phyloP scores from a whole-genome alignment of 2,329 filamentous ascomycete genomes.

The Alternaria infectoria region DNA sequence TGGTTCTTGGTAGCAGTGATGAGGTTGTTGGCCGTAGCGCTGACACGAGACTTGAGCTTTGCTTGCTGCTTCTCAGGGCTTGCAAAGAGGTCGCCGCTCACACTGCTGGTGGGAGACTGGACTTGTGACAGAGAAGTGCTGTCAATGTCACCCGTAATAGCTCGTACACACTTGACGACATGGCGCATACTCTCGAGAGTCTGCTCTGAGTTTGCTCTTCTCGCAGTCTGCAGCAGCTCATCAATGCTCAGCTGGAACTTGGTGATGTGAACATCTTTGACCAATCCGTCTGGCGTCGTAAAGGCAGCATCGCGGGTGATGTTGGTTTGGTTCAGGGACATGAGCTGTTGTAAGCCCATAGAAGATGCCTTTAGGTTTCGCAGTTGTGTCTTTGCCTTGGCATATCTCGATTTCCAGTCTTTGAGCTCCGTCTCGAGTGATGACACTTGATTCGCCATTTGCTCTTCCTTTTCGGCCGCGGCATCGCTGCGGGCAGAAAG shows the following conservation, averaged over 20 bases:
- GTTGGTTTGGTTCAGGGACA: slow-evolving; percentile 65
- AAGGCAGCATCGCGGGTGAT: slow-evolving; percentile 71
- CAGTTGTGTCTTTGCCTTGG: slow-evolving; percentile 84
- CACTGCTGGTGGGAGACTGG: slow-evolving; percentile 45
- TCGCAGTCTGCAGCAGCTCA: slow-evolving; percentile 80
- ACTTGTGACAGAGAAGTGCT: slow-evolving; percentile 56
- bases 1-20: slow-evolving; percentile 96
- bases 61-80: slow-evolving; percentile 60
- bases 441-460: slow-evolving; percentile 75
- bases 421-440: slow-evolving; percentile 81
- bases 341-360: slow-evolving; percentile 71
- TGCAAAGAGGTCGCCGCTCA: slow-evolving; percentile 38
- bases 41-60: slow-evolving; percentile 81
- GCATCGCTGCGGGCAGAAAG: slow-evolving; percentile 81
- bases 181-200: slow-evolving; percentile 86
- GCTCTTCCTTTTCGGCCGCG: slow-evolving; percentile 81
- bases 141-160: slow-evolving; percentile 81
- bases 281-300: slow-evolving; percentile 73
- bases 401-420: slow-evolving; percentile 90
- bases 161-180: slow-evolving; percentile 80
- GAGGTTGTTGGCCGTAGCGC: slow-evolving; percentile 92
- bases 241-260: slow-evolving; percentile 95
- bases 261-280: slow-evolving; percentile 92
- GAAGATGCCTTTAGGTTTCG: slow-evolving; percentile 82
- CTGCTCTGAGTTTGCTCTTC: slow-evolving; percentile 73